Base-by-base conservation (phyloP, 345 rosid genomes). In the Salix suchowensis region DNA sequence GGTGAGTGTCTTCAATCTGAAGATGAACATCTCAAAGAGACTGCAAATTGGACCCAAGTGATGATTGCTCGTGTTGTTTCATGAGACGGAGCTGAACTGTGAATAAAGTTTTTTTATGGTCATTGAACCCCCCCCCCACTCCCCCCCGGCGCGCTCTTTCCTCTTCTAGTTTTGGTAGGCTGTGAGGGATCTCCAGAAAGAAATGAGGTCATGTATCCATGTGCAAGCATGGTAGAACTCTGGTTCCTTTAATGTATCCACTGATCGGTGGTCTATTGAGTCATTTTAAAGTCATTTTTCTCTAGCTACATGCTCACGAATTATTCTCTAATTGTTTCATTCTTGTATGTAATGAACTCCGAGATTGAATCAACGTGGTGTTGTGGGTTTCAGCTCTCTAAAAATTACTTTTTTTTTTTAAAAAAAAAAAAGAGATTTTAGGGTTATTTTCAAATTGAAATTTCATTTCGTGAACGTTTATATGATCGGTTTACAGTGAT, bases 41-140 rank as follows among this genome's bases (percentile, higher is more conserved):
- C 97, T 32, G 95, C 97, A 58, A 83, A 80, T 73, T 94, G 97
- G 98, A 85, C 95, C 28, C 95, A 90, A 76, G 95, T 88, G 37
- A 91, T 94, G 97, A 91, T 94, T 46, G 91, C 88, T 65, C 94
- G 95, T 4, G 85, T 92, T 91, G 85, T 87, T 84, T 85, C 90
- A 65, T 89, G 84, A 86, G 55, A 50, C 21, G 75, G 36, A 28
- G 65, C 42, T 71, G 4, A 23, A 44, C 36, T 36, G 28, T 13
- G 68, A 68, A 75, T 44, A 65, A 24, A 71, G 15, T n/a, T 24
- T 23, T 65, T 37, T 50, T 23, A 46, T 23, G 62, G 44, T 65
- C 26, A 55, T 24, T 18, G 18, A 37, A n/a, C n/a, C 30, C 2
- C 2, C 30, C 30, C 30, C 30, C 30, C 30, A 1, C 2, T 2